Percentiles rank a stretch among this genome's conserved stretches.
Conservation (phyloP, 257 asterid species). For the Apocynum venetum region DNA sequence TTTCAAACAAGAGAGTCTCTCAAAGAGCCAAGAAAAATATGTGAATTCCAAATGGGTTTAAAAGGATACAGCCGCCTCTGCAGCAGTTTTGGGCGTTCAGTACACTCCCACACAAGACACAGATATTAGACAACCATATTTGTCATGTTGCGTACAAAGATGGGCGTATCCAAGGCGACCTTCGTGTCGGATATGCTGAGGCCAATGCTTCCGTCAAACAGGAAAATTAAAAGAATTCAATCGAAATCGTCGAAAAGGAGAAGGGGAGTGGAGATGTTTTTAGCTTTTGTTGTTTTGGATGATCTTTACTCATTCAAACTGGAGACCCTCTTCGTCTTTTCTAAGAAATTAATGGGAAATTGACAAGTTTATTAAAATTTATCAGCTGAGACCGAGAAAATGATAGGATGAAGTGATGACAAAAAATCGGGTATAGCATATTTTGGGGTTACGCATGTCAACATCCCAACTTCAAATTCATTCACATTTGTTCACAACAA, state of each 20-base stretch:
- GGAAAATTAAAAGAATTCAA: not conserved
- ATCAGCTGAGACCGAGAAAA: too few relatives aligned
- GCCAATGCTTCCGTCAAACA: not conserved
- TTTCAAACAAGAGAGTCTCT: not conserved
- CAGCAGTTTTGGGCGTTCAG: not conserved
- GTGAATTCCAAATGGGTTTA: not conserved
- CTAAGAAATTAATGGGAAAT: not conserved
- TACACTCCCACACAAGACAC: not conserved
- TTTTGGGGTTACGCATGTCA: too few relatives aligned
- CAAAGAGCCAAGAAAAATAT: not conserved
- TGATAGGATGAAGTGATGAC: too few relatives aligned
- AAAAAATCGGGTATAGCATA: too few relatives aligned
- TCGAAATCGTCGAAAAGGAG: not conserved
- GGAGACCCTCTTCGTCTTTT: not conserved
- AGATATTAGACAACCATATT: too few relatives aligned
- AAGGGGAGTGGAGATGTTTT: not conserved
- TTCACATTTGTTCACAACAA: too few relatives aligned
- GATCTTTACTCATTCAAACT: not conserved
- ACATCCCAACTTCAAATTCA: too few relatives aligned
- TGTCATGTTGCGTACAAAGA: too few relatives aligned
- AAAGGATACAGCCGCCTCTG: not conserved
- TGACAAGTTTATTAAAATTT: not conserved
- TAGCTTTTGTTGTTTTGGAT: not conserved
- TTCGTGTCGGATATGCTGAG: not conserved
- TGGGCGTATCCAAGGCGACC: not conserved